phyloP scores from a whole-genome alignment of 768 basidiomycete genomes.

The Rhizopogon vesiculosus region DNA sequence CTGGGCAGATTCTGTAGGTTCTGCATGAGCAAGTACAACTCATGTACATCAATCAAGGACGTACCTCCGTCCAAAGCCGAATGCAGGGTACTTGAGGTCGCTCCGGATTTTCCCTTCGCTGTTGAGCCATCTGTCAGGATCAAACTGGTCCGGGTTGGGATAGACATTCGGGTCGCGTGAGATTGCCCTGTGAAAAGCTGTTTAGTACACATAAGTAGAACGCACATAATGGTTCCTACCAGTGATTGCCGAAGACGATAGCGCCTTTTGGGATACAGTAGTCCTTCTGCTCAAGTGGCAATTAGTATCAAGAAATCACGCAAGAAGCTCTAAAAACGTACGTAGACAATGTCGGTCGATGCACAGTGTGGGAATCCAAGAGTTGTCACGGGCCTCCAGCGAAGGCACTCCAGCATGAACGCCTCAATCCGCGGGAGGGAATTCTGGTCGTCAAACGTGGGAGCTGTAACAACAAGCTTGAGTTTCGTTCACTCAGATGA shows the following conservation, averaged over 20 bases:
- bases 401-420: constrained; percentile 35
- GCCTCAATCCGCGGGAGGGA: constrained; percentile 34
- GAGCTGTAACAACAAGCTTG: constrained; percentile 21
- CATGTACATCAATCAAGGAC: not conserved
- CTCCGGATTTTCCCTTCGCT: constrained; percentile 38
- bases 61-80: constrained; percentile 50
- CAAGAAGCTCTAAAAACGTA: constrained; percentile 16
- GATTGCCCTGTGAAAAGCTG: constrained; percentile 35
- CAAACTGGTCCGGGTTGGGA: constrained; percentile 54
- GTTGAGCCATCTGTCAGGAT: constrained; percentile 53
- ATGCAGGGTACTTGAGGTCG: constrained; percentile 48
- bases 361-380: constrained; percentile 61
- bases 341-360: constrained; percentile 61
- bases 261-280: constrained; percentile 33
- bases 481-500: not conserved
- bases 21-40: not conserved
- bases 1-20: constrained; percentile 54
- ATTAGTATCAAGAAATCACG: not conserved
- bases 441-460: constrained; percentile 35
- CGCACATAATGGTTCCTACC: constrained; percentile 12
- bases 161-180: constrained; percentile 55
- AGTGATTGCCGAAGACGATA: constrained; percentile 32
- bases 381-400: constrained; percentile 37
- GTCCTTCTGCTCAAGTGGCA: constrained; percentile 20
- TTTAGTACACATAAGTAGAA: not conserved